Evolutionary conservation across 2,329 filamentous ascomycete genomes (phyloP).

Genomic region (Teratosphaeria viscida): DNA sequence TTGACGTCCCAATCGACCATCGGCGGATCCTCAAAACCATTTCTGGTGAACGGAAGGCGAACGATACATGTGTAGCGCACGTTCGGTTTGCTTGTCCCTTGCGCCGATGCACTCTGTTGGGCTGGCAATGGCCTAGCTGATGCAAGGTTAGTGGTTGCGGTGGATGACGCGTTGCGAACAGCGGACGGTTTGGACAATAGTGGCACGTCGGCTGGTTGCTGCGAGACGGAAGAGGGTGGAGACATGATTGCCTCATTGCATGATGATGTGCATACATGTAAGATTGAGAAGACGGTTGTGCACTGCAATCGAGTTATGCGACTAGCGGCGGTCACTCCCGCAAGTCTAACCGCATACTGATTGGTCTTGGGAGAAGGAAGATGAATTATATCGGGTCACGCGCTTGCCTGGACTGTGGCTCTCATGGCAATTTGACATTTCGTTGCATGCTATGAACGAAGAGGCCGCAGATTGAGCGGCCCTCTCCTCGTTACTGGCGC

Average conservation of each 20-base stretch:
- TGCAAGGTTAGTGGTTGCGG: background rate
- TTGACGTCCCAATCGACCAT: conserved; percentile 77
- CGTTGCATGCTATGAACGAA: conserved; percentile 2
- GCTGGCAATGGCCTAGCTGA: background rate
- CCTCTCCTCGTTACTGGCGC: background rate
- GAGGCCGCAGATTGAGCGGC: background rate
- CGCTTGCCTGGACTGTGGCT: background rate
- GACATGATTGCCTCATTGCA: background rate
- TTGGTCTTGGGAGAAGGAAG: background rate
- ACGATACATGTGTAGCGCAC: conserved; percentile 63
- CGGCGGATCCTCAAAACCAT: conserved; percentile 82
- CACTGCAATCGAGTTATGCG: background rate
- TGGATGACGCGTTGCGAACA: background rate
- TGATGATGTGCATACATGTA: background rate
- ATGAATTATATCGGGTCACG: background rate
- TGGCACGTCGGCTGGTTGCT: background rate
- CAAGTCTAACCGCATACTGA: background rate
- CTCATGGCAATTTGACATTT: conserved; percentile 1
- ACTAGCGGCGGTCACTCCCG: background rate
- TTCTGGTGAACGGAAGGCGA: conserved; percentile 76
- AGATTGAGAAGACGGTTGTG: background rate
- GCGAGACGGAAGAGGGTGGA: background rate
- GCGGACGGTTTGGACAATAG: background rate
- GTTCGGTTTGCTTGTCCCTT: background rate
- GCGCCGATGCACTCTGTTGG: background rate